A percentile compares a stretch with the other conserved stretches of the same genome.
These are phyloP conservation scores for Silene coronaria DNA, from an alignment of 179 eudicot genomes.

Conservation along the genomic window DNA sequence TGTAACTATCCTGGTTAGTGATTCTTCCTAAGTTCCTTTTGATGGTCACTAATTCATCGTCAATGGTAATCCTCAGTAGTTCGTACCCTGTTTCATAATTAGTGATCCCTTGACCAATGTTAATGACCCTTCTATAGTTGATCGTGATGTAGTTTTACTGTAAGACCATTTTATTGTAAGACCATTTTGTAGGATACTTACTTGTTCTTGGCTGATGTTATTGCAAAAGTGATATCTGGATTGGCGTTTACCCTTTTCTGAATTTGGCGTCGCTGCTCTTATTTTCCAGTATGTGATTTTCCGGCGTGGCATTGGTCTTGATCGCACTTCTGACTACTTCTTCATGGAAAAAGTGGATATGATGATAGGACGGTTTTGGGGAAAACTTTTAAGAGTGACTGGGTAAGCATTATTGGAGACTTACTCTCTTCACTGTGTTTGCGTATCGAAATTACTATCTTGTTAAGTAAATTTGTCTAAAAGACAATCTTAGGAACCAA, in stretches of 20 bases:
- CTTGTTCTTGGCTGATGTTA: not conserved
- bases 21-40: no score
- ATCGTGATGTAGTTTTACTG: no score
- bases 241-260: not conserved
- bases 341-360: constrained; percentile 91
- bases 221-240: not conserved
- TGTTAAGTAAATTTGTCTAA: not conserved
- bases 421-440: constrained; percentile 3
- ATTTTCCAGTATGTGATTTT: constrained; percentile 68
- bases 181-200: no score
- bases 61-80: no score
- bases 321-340: constrained; percentile 71
- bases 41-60: no score
- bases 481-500: not conserved
- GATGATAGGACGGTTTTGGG: constrained; percentile 74
- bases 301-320: constrained; percentile 96
- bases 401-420: constrained; percentile 28
- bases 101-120: no score
- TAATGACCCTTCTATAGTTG: no score
- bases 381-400: constrained; percentile 50
- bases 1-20: no score
- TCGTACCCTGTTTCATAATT: no score
- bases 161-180: no score
- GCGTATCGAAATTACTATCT: not conserved
- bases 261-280: not conserved